Conservation (phyloP, 495 filamentous ascomycete genomes). For the Penicillium atrosanguineum region DNA sequence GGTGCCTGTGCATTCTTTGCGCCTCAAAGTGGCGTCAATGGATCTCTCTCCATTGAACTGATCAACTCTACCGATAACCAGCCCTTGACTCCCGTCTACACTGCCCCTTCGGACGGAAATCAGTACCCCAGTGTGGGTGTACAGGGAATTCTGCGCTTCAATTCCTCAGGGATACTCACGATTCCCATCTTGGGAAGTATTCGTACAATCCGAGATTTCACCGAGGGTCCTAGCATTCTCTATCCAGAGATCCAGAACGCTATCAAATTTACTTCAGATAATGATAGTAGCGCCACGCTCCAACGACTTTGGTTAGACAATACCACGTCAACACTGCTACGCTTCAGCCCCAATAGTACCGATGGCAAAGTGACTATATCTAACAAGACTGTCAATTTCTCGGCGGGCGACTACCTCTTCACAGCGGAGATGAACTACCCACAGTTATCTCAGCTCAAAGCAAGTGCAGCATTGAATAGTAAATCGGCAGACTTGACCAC, state of each 20-base stretch:
- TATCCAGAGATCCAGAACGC: conserved; percentile 51
- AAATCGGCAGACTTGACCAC: conserved; percentile 43
- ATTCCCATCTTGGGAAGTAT: conserved; percentile 59
- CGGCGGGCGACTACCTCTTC: conserved; percentile 54
- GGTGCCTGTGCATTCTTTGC: conserved; percentile 54
- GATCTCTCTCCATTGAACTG: conserved; percentile 51
- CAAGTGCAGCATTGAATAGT: conserved; percentile 48
- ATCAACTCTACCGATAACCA: conserved; percentile 40
- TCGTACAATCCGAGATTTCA: conserved; percentile 59
- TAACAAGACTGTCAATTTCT: conserved; percentile 45
- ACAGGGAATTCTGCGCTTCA: conserved; percentile 50
- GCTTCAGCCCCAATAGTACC: conserved; percentile 42
- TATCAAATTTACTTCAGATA: conserved; percentile 31
- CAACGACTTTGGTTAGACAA: conserved; percentile 61
- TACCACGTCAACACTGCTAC: conserved; percentile 45
- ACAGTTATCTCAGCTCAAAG: conserved; percentile 52
- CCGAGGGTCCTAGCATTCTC: conserved; percentile 55
- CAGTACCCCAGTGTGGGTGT: conserved; percentile 46
- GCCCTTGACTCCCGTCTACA: conserved; percentile 38
- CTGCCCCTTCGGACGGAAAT: conserved; percentile 17
- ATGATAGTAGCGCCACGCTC: conserved; percentile 43
- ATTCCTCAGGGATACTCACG: conserved; percentile 51
- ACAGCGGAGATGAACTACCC: conserved; percentile 60
- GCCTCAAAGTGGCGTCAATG: conserved; percentile 51
- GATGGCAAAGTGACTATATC: conserved; percentile 29